These are phyloP conservation scores for Botryotinia globosa DNA, from an alignment of 2,329 filamentous ascomycete genomes.

Conservation along the genomic window DNA sequence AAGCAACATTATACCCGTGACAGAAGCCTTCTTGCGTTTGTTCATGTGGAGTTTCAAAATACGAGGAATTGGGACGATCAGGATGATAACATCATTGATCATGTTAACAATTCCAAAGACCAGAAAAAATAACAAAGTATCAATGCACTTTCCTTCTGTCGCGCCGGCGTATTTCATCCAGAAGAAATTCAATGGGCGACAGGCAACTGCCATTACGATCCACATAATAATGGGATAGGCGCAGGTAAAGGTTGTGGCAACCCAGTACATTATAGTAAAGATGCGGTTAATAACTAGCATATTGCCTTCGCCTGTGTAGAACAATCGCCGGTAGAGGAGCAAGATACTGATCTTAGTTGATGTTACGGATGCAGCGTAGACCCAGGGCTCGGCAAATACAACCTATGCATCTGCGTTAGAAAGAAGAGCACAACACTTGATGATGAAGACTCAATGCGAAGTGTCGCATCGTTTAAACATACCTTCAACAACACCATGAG, in stretches of 20 bases:
- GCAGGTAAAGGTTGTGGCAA: constrained; percentile 7
- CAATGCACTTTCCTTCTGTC: background rate
- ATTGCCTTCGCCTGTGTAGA: constrained; percentile 2
- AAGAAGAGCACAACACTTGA: background rate
- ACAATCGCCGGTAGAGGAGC: constrained; percentile 13
- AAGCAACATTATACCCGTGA: constrained; percentile 10
- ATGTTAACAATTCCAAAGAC: constrained; percentile 14
- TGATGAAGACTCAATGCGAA: background rate
- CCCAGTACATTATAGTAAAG: constrained; percentile 10
- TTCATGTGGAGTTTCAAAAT: constrained; percentile 13
- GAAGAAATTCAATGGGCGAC: constrained; percentile 7
- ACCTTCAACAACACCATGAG: constrained; percentile 10
- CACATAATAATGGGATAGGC: constrained; percentile 9
- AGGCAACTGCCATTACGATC: constrained; percentile 8
- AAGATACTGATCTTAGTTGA: constrained; percentile 13
- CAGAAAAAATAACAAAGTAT: background rate
- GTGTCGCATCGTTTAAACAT: background rate
- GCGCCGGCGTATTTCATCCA: constrained; percentile 8
- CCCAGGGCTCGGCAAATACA: constrained; percentile 12
- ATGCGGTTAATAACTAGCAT: constrained; percentile 9
- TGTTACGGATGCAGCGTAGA: constrained; percentile 15
- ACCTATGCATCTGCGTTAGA: constrained; percentile 8
- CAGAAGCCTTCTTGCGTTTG: constrained; percentile 13
- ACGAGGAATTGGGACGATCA: constrained; percentile 12
- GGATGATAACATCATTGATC: constrained; percentile 13